Conservation (phyloP, 176 grass and related monocot genomes). For the Aegilops sharonensis region DNA sequence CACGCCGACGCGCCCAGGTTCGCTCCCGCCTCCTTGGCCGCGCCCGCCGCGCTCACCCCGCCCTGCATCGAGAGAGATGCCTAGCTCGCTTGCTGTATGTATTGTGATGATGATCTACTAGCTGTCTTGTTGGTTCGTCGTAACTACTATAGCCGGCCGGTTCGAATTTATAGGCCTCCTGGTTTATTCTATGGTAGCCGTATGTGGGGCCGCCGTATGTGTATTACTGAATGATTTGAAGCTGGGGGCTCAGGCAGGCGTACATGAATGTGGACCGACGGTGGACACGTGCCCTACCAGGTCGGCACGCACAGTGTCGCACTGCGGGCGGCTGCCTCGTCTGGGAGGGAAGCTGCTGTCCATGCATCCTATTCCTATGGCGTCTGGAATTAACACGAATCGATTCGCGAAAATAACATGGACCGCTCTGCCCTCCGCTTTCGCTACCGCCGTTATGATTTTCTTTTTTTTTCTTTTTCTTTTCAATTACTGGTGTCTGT, state of each 20-base stretch:
- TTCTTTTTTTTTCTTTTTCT: no score
- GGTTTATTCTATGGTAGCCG: background rate
- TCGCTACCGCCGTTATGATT: background rate
- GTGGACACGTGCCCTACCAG: background rate
- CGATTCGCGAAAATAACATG: background rate
- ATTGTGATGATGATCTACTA: background rate
- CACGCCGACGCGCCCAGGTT: conserved; percentile 42
- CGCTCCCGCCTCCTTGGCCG: conserved; percentile 37
- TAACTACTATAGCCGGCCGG: background rate
- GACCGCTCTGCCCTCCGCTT: background rate
- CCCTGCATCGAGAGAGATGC: conserved; percentile 17
- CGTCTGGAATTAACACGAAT: background rate
- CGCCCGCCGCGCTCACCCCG: conserved; percentile 25
- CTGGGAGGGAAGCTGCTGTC: background rate
- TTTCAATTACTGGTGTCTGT: no score
- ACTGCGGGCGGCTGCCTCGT: background rate
- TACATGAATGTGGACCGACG: no score
- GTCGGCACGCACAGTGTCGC: background rate
- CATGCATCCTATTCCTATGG: background rate
- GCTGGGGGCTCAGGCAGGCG: background rate
- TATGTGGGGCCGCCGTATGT: background rate
- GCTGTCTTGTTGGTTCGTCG: background rate
- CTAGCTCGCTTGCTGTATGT: background rate
- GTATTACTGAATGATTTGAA: background rate
- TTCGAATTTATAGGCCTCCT: background rate